Evolutionary conservation across 257 asterid species (phyloP).

Genomic region (Oldenlandia corymbosa): DNA sequence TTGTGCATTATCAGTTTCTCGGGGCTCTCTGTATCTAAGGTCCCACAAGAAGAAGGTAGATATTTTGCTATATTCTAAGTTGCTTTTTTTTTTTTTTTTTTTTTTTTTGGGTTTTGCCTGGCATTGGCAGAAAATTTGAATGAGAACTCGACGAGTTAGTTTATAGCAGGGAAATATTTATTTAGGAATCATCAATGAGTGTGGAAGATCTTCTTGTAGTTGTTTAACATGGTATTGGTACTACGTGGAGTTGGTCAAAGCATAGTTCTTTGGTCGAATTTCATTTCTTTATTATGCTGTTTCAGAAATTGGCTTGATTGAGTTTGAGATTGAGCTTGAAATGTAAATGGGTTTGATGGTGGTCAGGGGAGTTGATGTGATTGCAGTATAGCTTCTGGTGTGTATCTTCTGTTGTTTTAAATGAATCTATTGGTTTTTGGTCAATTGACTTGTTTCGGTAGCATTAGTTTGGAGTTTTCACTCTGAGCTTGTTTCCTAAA

Average conservation of each 20-base stretch:
- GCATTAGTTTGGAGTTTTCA: neutral
- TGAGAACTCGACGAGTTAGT: neutral
- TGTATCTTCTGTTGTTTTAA: neutral
- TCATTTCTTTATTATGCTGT: neutral
- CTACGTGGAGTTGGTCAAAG: neutral
- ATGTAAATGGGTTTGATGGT: neutral
- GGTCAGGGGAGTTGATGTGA: neutral
- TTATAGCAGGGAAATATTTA: neutral
- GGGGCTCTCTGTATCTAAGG: slow-evolving; percentile 17
- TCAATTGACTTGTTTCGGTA: neutral
- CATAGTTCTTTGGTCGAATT: neutral
- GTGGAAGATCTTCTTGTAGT: neutral
- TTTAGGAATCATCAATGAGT: neutral
- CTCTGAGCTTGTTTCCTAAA: neutral
- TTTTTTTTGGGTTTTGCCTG: neutral
- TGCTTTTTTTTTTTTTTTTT: neutral
- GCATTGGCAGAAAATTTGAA: neutral
- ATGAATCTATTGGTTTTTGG: neutral
- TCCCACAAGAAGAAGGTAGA: slow-evolving; percentile 33
- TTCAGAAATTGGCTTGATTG: neutral
- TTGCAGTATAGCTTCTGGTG: neutral
- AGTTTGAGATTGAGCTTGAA: neutral
- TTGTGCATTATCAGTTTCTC: slow-evolving; percentile 15
- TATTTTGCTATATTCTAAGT: neutral
- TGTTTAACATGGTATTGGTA: neutral